phyloP scores from a whole-genome alignment of 2,329 filamentous ascomycete species.

The Aureobasidium musti region DNA sequence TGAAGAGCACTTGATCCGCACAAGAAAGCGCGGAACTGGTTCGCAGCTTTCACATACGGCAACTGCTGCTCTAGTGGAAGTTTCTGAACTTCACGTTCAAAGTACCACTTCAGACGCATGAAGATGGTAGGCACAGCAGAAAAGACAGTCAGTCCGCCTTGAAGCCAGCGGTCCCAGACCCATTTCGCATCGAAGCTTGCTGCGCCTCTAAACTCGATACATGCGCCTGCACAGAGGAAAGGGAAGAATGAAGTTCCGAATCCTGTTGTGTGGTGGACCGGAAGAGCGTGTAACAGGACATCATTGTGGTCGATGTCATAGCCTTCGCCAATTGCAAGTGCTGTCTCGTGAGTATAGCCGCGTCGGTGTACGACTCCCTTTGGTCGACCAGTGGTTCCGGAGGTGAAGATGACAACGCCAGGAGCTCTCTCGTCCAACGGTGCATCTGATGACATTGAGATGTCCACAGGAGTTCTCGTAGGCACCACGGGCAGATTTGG shows the following conservation, averaged over 20 bases:
- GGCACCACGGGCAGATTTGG: background rate
- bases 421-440: constrained; percentile 46
- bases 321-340: constrained; percentile 46
- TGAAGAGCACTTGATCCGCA: constrained; percentile 55
- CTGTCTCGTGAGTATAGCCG: constrained; percentile 45
- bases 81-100: constrained; percentile 42
- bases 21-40: constrained; percentile 46
- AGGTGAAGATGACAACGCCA: constrained; percentile 51
- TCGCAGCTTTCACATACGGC: constrained; percentile 48
- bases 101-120: constrained; percentile 52
- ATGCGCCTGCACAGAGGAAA: constrained; percentile 49
- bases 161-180: constrained; percentile 52
- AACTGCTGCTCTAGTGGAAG: constrained; percentile 37
- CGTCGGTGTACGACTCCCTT: constrained; percentile 52
- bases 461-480: constrained; percentile 44
- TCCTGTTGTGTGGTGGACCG: constrained; percentile 55
- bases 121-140: constrained; percentile 57
- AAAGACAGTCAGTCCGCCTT: constrained; percentile 50
- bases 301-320: constrained; percentile 45
- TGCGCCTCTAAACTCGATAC: constrained; percentile 52
- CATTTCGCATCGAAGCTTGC: constrained; percentile 45
- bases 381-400: constrained; percentile 51
- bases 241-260: constrained; percentile 55
- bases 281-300: constrained; percentile 53
- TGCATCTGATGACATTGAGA: constrained; percentile 47